Base-by-base conservation (phyloP, 176 grass and related monocot genomes). In the Musa schizocarpa region DNA sequence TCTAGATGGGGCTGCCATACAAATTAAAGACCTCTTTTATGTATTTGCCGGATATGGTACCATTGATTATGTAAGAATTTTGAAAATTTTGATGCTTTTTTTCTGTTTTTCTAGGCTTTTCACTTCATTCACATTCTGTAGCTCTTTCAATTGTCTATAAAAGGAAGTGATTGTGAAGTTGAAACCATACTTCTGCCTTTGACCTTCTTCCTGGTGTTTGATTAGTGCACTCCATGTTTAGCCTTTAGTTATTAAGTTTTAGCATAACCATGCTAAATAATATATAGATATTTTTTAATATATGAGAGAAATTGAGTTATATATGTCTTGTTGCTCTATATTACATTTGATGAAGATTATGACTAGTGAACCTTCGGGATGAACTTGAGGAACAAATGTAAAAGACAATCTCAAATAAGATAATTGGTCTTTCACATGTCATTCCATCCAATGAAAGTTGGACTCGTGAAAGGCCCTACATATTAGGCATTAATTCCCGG, bases 21-120 rank as follows among this genome's bases (percentile, higher is more conserved):
- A 92, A 76, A 86, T 96, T 59, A 63, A 73, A 54, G 82, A 92
- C 81, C 81, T 88, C 13, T 65, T 96, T 21, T 92, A 90, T 79
- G 93, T 92, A 58, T 90, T 90, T 52, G 89, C 93, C 13, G 89
- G 93, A 79, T 96, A 96, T 53, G 85, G 72, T 52, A 75, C 13
- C 83, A 85, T 96, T 67, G 93, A 92, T 49, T 85, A 92, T 81
- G 93, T 92, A 85, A 88, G 87, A 69, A 21, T 25, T 56, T 73
- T 56, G 12, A 77, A 16, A 65, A 53, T 77, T 9, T 10, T 53
- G 10, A 50, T 13, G 8, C 75, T 19, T 53, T 21, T 52, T 24
- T 66, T 9, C 13, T 50, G 16, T 26, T 24, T 29, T 20, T 16
- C 34, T 75, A 5, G 26, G 13, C 65, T 50, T 66, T 10, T 7